A percentile compares a stretch with the other conserved stretches of the same genome.
Evolutionary conservation across 2,329 filamentous ascomycete species (phyloP).

Genomic region (Pyrenophora seminiperda): DNA sequence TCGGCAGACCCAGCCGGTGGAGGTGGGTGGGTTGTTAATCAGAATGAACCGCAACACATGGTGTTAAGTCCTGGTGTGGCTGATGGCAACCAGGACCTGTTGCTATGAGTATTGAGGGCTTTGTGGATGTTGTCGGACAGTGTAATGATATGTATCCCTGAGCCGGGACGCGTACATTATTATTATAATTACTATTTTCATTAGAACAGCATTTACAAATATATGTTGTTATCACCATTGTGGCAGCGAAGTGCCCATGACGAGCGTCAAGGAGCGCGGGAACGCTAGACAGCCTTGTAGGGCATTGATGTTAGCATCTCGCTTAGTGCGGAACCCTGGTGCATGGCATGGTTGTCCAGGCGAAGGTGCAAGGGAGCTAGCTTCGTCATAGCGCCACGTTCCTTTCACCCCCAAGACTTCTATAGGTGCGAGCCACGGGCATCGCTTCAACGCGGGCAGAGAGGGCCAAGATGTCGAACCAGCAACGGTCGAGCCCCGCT

Average conservation of each 20-base stretch:
- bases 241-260: no score
- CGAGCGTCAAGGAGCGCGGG: no score
- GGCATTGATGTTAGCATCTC: neutral
- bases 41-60: conserved; percentile 40
- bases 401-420: conserved; percentile 16
- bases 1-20: conserved; percentile 35
- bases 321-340: neutral
- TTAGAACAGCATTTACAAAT: no score
- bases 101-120: conserved; percentile 22
- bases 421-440: conserved; percentile 17
- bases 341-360: neutral
- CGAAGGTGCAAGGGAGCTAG: neutral
- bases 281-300: neutral
- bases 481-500: conserved; percentile 16
- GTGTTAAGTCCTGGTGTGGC: conserved; percentile 36
- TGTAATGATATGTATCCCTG: neutral
- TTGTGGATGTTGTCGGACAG: neutral
- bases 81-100: conserved; percentile 40
- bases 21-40: conserved; percentile 46
- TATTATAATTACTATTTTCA: no score
- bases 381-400: conserved; percentile 23
- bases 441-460: conserved; percentile 32
- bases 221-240: no score
- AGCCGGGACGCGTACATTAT: no score
- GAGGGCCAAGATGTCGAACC: conserved; percentile 36